Conservation (phyloP, 495 filamentous ascomycete species). For the Cladorrhinum samala region DNA sequence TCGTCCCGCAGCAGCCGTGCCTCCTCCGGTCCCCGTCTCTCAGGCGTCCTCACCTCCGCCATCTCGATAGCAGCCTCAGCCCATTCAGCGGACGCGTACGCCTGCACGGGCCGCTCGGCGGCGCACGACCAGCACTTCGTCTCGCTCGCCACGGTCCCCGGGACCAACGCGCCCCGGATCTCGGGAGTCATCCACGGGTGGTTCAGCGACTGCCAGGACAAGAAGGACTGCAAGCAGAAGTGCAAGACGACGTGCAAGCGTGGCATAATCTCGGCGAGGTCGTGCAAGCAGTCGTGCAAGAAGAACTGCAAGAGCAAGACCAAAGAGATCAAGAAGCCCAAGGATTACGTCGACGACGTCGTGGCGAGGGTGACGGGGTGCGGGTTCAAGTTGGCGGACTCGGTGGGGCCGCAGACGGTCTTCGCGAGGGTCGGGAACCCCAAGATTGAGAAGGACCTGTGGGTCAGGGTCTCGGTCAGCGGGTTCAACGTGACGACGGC, state of each 20-base stretch:
- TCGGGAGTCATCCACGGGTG: constrained; percentile 25
- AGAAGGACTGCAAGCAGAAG: constrained; percentile 5
- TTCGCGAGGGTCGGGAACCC: constrained; percentile 16
- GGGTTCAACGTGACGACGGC: constrained; percentile 21
- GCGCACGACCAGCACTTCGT: constrained; percentile 15
- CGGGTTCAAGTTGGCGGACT: constrained; percentile 15
- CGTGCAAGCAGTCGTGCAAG: constrained; percentile 14
- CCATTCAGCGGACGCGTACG: constrained; percentile 7
- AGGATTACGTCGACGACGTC: constrained; percentile 14
- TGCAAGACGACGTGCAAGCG: constrained; percentile 13
- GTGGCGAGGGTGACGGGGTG: constrained; percentile 14
- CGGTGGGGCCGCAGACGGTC: not conserved
- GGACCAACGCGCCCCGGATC: constrained; percentile 4
- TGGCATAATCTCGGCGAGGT: constrained; percentile 1
- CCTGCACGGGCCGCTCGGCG: constrained; percentile 13
- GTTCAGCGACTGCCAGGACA: constrained; percentile 23
- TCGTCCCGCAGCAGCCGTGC: not conserved
- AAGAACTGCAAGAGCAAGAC: constrained; percentile 8
- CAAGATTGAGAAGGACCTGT: constrained; percentile 20
- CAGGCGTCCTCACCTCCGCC: not conserved
- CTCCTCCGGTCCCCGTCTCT: not conserved
- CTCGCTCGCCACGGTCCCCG: not conserved
- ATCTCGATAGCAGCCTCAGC: constrained; percentile 8
- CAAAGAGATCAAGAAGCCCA: constrained; percentile 1
- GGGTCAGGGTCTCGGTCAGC: constrained; percentile 21